phyloP scores from a whole-genome alignment of 345 rosid genomes.

The Lagerstroemia speciosa region DNA sequence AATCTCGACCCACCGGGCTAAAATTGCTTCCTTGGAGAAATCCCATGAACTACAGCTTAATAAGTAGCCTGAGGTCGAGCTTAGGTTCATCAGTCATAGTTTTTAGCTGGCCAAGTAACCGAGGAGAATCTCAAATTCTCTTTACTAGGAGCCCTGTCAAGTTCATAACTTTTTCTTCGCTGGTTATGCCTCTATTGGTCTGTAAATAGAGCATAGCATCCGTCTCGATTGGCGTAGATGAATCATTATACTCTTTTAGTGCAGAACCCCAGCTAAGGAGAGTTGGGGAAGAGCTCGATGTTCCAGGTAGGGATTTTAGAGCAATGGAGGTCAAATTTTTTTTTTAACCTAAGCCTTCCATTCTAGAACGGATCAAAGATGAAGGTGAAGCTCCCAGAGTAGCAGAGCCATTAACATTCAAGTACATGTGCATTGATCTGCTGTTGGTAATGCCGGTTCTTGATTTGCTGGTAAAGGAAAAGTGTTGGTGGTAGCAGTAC shows the following conservation, averaged over 20 bases:
- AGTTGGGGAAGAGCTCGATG: conserved; percentile 35
- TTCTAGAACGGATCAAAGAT: conserved; percentile 2
- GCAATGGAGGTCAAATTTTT: conserved; percentile 45
- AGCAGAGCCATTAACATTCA: background rate
- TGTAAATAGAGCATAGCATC: conserved; percentile 54
- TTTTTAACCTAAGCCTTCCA: conserved; percentile 36
- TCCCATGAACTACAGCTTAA: conserved; percentile 21
- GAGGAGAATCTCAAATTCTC: conserved; percentile 27
- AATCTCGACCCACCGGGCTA: conserved; percentile 47
- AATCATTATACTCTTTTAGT: conserved; percentile 36
- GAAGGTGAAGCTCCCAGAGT: background rate
- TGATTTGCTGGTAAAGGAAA: background rate
- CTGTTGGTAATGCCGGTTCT: background rate
- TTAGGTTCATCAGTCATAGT: conserved; percentile 38
- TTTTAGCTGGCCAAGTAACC: conserved; percentile 29
- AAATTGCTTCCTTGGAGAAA: conserved; percentile 66
- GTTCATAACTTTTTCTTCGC: background rate
- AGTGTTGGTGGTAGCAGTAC: background rate
- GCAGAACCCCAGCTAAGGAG: conserved; percentile 43
- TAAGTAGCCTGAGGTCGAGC: conserved; percentile 35
- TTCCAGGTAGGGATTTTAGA: conserved; percentile 54
- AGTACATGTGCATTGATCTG: background rate
- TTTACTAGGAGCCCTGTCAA: conserved; percentile 7
- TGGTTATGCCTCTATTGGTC: conserved; percentile 48
- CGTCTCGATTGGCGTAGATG: conserved; percentile 32